phyloP scores from a whole-genome alignment of 768 basidiomycete species.

The Pholiota molesta region DNA sequence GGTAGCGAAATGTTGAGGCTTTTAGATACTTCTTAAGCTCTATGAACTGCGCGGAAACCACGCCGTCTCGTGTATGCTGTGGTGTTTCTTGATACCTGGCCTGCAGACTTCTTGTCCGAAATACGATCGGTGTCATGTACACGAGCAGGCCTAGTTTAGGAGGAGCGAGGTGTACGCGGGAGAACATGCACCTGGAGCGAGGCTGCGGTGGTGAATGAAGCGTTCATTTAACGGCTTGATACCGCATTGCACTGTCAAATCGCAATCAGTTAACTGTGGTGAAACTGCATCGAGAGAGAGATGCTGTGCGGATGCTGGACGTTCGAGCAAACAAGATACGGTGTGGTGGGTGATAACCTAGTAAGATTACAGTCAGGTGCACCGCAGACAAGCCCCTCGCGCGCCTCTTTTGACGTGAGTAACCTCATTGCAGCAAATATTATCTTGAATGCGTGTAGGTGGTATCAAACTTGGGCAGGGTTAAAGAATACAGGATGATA shows the following conservation, averaged over 20 bases:
- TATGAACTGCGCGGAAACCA: slow-evolving; percentile 44
- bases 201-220: slow-evolving; percentile 23
- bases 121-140: slow-evolving; percentile 36
- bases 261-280: slow-evolving; percentile 5
- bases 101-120: slow-evolving; percentile 24
- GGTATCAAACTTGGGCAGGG: slow-evolving; percentile 17
- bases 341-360: slow-evolving; percentile 1
- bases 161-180: slow-evolving; percentile 14
- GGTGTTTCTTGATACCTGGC: slow-evolving; percentile 27
- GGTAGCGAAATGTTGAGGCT: slow-evolving; percentile 25
- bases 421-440: slow-evolving; percentile 4
- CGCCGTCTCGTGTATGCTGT: slow-evolving; percentile 33
- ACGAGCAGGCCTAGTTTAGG: slow-evolving; percentile 24
- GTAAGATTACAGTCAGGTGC: slow-evolving; percentile 4
- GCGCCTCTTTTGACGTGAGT: neutral
- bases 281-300: neutral
- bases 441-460: slow-evolving; percentile 15
- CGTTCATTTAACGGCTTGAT: slow-evolving; percentile 17
- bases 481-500: slow-evolving; percentile 24
- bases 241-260: slow-evolving; percentile 14
- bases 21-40: slow-evolving; percentile 37
- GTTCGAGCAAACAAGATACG: neutral
- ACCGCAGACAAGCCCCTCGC: neutral
- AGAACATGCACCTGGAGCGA: slow-evolving; percentile 28
- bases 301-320: neutral